Evolutionary conservation across 176 grass and related monocot species (phyloP), one percentile per base, ranked within the genome.

Genomic region (Pontederia paniculata): DNA sequence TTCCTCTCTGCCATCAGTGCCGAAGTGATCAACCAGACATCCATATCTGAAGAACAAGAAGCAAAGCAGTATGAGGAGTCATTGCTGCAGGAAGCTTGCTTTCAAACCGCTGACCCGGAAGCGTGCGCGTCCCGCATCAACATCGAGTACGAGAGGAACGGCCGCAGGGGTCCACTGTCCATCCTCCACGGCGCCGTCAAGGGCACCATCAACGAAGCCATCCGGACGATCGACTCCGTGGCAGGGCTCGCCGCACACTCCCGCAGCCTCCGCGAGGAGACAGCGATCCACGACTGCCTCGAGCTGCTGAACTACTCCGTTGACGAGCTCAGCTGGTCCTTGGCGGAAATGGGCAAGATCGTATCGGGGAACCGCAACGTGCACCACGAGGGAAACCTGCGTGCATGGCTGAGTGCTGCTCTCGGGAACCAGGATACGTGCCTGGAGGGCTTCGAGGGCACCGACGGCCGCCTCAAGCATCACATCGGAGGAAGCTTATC

Each of bases 361-460:
- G 3, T 51, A 41, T 0, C 53, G 9, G 52, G n/a, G 41, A 28
- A 23, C 16, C 18, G 74, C 12, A 65, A 57, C 52, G 46, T 17
- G 31, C 73, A 64, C 16, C 55, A 74, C 16, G 91, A 90, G 23
- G 71, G 73, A 20, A 80, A 83, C 60, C 0, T 97, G 25, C 80
- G 88, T 42, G 71, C 91, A 9, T 90, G 86, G 86, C 83, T 97
- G 0, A 97, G 91, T 58, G 86, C 91, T 3, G 83, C 83, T 21
- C 48, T 84, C 46, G 70, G 77, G 9, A 97, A 97, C 71, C 91
- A 97, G 57, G 83, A 81, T 52, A 97, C 91, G 3, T 97, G 91
- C 72, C 16, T 83, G 54, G 91, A 87, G 22, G 86, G 91, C 48
- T 96, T 96, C 68, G 73, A 65, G 14, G 82, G 86, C 48, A 78